Evolutionary conservation across 164 flowering plant species (phyloP), one percentile per base, ranked within the genome.

Genomic region (Magnolia officinalis): DNA sequence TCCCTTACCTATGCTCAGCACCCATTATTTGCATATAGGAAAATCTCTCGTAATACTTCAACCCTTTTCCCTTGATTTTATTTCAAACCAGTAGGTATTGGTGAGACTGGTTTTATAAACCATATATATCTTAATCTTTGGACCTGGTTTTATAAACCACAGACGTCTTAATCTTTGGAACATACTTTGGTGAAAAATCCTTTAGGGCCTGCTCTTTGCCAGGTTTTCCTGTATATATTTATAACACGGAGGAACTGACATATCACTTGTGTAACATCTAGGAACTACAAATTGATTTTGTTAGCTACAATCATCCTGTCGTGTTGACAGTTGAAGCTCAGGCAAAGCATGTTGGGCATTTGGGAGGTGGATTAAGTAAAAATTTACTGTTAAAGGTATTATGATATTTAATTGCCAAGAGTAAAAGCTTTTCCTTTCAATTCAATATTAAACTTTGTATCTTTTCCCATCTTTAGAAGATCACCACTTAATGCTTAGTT

Each of bases 261-360:
- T 52, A 51, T 11, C 2, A 18, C 19, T 19, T 58, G 21, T 55
- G 20, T 20, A 45, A 37, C 50, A 29, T 75, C 18, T 81, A 95
- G 99, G 99, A 92, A 75, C 93, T 93, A 79, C 87, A 88, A 79
- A 86, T 96, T 79, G 85, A 86, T 55, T 92, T 86, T 81, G 74
- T 81, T n/a, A 75, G 83, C 71, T 90, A 88, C 76, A 94, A 89
- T 50, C 99, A 96, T 85, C 97, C 98, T 24, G 88, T 85, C 26
- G 99, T 92, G 68, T 69, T 90, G 87, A 96, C 98, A 4, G 97
- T 94, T 74, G 99, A 94, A 80, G 99, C 90, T 69, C 95, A 90
- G 97, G 94, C 88, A 73, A 91, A 92, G 78, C 83, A 90, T 84
- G 91, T 96, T 81, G 96, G 97, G 51, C 83, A 90, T 81, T 66